Conservation (phyloP, 164 flowering plant species). For the Magnolia sinica region DNA sequence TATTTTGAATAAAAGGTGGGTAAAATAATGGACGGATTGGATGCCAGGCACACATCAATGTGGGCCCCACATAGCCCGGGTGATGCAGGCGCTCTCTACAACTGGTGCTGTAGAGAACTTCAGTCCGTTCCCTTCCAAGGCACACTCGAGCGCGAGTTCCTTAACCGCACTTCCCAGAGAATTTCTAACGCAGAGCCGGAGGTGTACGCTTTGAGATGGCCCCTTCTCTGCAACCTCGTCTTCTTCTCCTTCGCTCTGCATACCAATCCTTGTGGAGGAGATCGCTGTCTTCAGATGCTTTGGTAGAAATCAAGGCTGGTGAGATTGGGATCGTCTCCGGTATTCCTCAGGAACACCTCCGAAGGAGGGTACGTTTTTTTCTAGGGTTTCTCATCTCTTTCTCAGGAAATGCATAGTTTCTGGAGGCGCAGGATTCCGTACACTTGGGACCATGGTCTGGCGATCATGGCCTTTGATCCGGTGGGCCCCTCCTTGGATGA, state of each 20-base stretch:
- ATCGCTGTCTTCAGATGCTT: conserved; percentile 42
- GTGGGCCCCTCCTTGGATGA: neutral
- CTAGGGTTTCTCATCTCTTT: neutral
- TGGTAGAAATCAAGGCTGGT: conserved; percentile 54
- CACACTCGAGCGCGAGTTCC: no score
- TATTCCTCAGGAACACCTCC: conserved; percentile 67
- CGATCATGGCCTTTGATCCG: no score
- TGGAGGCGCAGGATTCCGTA: no score
- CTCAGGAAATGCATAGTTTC: neutral
- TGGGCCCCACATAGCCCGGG: no score
- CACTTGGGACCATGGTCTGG: no score
- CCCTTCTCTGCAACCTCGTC: conserved; percentile 14
- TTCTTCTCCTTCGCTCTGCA: conserved; percentile 21
- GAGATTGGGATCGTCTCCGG: conserved; percentile 67
- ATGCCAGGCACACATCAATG: no score
- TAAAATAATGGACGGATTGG: no score
- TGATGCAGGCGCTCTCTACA: no score
- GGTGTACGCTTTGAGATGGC: conserved; percentile 13
- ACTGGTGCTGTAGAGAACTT: no score
- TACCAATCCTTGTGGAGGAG: conserved; percentile 17
- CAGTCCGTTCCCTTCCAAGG: no score
- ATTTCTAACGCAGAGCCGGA: neutral
- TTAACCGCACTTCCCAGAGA: no score
- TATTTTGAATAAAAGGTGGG: no score
- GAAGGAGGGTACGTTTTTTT: conserved; percentile 35